Base-by-base conservation (phyloP, 495 filamentous ascomycete species). In the Lineolata rhizophorae region DNA sequence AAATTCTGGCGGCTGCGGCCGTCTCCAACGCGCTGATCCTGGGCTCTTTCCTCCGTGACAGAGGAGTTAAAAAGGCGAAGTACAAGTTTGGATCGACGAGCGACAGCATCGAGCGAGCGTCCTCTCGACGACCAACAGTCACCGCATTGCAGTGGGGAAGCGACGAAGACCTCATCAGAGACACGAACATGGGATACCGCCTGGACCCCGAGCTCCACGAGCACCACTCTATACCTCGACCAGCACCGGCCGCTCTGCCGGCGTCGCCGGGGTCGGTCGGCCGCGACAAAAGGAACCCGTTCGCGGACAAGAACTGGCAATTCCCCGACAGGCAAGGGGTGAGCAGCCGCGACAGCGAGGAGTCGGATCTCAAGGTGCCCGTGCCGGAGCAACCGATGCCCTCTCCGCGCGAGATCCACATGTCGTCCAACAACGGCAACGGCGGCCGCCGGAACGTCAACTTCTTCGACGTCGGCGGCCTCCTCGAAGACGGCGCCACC, bases 41-140 rank as follows among this genome's bases (percentile, higher is more conserved):
- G 0, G 54, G 54, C 15, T 54, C 54, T 5, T 57, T 57, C 41
- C 35, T 57, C 11, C 50, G 54, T 20, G 54, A 57, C 39, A 44
- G 53, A 16, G 54, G 54, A 25, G 32, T 47, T 16, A 57, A 57
- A 36, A 52, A 51, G 32, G 32, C 44, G 14, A 55, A 50, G 31
- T 57, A 43, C 42, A 46, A 45, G 29, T 36, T 39, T 6, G 40
- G 41, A 2, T 47, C 45, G 14, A 39, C 44, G 6, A 38, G 44
- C 12, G 50, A 55, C 35, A 49, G 44, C 36, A 47, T 54, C 24
- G 53, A 57, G 4, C 32, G 44, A 3, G 26, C 42, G 4, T 47
- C 48, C 11, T 39, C 34, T 6, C 43, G 50, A 3, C 40, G 49
- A 16, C 42, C 41, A 4, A 57, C 52, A 1, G 8, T 53, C 5